A percentile compares a stretch with the other conserved stretches of the same genome.
phyloP scores from a whole-genome alignment of 306 rosid genomes.

The Dryas octopetala region DNA sequence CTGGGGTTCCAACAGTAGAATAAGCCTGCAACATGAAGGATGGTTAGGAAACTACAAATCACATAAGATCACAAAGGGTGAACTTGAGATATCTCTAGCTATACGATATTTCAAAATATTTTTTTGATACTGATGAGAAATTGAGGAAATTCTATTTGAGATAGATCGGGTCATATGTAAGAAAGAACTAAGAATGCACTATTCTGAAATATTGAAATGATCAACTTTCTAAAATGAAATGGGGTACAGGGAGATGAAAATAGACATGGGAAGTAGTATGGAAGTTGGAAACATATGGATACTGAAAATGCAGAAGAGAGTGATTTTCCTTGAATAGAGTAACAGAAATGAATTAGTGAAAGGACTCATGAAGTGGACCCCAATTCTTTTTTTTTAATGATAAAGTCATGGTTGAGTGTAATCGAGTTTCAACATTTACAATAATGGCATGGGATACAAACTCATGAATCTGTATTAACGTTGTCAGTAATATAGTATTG shows the following conservation, averaged over 20 bases:
- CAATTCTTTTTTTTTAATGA: background rate
- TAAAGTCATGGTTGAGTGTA: background rate
- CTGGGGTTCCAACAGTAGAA: conserved; percentile 98
- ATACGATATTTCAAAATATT: background rate
- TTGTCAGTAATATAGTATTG: conserved; percentile 22
- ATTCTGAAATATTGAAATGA: background rate
- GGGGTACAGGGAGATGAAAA: background rate
- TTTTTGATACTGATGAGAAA: background rate
- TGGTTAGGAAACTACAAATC: conserved; percentile 12
- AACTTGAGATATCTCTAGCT: background rate
- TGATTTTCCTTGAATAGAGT: background rate
- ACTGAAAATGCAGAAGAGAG: background rate
- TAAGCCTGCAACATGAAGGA: conserved; percentile 67
- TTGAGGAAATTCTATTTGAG: background rate
- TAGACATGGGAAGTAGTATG: too few species aligned
- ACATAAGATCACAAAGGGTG: background rate
- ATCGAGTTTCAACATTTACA: background rate
- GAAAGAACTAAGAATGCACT: background rate
- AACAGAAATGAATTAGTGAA: background rate
- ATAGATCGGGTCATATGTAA: background rate
- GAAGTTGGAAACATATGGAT: background rate
- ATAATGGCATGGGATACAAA: background rate
- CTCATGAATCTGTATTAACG: background rate
- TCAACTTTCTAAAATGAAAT: background rate
- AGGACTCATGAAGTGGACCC: background rate